phyloP scores from a whole-genome alignment of 1,284 basidiomycete species.

The Naganishia sp. region DNA sequence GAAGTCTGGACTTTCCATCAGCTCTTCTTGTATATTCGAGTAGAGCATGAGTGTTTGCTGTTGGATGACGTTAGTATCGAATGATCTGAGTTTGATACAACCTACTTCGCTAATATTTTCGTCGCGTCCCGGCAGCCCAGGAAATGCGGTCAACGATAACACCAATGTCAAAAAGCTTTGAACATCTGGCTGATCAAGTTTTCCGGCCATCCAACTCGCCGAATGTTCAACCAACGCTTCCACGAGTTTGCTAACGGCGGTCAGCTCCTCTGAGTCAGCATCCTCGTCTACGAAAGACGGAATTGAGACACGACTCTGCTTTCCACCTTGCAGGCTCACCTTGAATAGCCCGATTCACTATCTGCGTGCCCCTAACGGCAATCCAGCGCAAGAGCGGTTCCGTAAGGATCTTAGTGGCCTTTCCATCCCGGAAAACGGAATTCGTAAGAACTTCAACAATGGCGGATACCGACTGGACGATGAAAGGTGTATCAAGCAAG shows the following conservation, averaged over 20 bases:
- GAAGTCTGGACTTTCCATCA: slow-evolving; percentile 69
- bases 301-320: background rate
- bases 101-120: slow-evolving; percentile 74
- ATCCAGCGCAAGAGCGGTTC: slow-evolving; percentile 79
- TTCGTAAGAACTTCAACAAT: slow-evolving; percentile 74
- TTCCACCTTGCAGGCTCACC: slow-evolving; percentile 43
- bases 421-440: slow-evolving; percentile 70
- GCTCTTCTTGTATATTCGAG: slow-evolving; percentile 81
- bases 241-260: slow-evolving; percentile 73
- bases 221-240: slow-evolving; percentile 81
- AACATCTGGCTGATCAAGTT: slow-evolving; percentile 63
- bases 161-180: slow-evolving; percentile 71
- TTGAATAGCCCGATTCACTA: slow-evolving; percentile 60
- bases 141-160: slow-evolving; percentile 72
- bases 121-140: slow-evolving; percentile 73
- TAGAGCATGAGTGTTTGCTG: slow-evolving; percentile 77
- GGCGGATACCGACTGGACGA: slow-evolving; percentile 67
- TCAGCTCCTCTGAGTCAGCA: slow-evolving; percentile 42
- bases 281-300: slow-evolving; percentile 14
- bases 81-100: background rate
- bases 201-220: slow-evolving; percentile 70
- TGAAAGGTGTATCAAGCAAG: slow-evolving; percentile 55
- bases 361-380: slow-evolving; percentile 57
- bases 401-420: slow-evolving; percentile 70
- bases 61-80: background rate